Percentiles rank a stretch among this genome's conserved stretches.
phyloP scores from a whole-genome alignment of 306 rosid species.

The Acmispon strigosus region DNA sequence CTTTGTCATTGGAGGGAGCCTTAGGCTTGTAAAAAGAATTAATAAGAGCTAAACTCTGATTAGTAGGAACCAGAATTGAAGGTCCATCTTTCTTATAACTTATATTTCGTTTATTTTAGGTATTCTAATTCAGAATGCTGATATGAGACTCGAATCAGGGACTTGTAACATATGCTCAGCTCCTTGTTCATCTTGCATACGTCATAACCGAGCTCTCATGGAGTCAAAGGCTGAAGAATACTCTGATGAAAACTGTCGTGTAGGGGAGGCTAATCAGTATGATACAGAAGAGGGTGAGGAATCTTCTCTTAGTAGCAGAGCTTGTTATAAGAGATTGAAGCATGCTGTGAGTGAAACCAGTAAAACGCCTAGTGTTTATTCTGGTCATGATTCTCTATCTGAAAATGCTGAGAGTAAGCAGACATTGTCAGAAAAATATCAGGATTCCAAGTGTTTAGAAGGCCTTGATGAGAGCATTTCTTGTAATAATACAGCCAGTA shows the following conservation, averaged over 20 bases:
- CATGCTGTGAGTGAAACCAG: constrained; percentile 51
- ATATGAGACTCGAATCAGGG: constrained; percentile 71
- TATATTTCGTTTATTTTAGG: constrained; percentile 34
- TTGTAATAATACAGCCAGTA: constrained; percentile 49
- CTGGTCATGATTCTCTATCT: constrained; percentile 56
- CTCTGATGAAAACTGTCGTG: constrained; percentile 65
- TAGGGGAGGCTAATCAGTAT: constrained; percentile 41
- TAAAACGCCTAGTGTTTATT: constrained; percentile 33
- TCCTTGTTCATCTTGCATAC: constrained; percentile 87
- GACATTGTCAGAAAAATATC: constrained; percentile 24
- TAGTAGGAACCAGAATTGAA: neutral
- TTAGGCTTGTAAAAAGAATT: neutral
- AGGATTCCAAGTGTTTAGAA: constrained; percentile 43
- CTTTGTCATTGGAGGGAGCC: neutral
- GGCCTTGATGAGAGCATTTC: constrained; percentile 51
- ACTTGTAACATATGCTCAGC: constrained; percentile 72
- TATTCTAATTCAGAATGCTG: constrained; percentile 44
- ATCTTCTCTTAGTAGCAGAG: constrained; percentile 43
- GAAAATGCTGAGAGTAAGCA: constrained; percentile 64
- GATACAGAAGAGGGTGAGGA: constrained; percentile 40
- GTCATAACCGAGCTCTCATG: constrained; percentile 44
- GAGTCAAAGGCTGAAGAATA: constrained; percentile 63
- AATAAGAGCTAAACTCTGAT: neutral
- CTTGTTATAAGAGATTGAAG: constrained; percentile 43
- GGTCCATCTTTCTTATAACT: constrained; percentile 16